Base-by-base conservation (phyloP, 306 rosid species). In the Trifolium fragiferum region DNA sequence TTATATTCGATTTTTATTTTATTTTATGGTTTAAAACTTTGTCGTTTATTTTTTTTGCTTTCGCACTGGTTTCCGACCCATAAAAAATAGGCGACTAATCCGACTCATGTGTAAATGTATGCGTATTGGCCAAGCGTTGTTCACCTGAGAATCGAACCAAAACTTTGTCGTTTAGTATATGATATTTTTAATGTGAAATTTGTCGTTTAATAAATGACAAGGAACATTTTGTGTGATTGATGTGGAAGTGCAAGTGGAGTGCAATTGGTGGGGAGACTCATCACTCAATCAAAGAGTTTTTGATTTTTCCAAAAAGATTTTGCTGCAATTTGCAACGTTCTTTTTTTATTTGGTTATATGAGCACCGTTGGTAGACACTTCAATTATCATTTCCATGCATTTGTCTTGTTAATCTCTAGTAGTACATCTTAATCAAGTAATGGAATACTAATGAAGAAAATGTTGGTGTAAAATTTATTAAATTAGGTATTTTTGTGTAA, bases 281-380 rank as follows among this genome's bases (percentile, higher is more conserved):
- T 64, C 50, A 19, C 16, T 40, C 33, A 40, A 41, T 65, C 51
- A 65, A 65, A 18, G 33, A 18, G 23, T 20, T 40, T 40, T 19
- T 60, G 9, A 14, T 63, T 66, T 43, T 74, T 62, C 23, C 12
- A n/a, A 74, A 74, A 40, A n/a, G 14, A 78, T 73, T 73, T 80
- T 23, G 66, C 6, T 59, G 18, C 40, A 37, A 43, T 76, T 70
- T 81, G 57, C 65, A 70, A 80, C 68, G 76, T 76, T 76, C 73
- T 53, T 75, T 43, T 75, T 68, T 43, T 37, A 13, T 10, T 16
- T 61, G 66, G 60, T 79, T 79, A 44, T 30, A 75, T 11, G 23
- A 61, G 18, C 53, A 80, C 68, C 76, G 72, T 80, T 80, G 68
- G 54, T 58, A 18, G 66, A 60, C 72, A 69, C 61, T 40, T 61